A percentile compares a stretch with the other conserved stretches of the same genome.
phyloP scores from a whole-genome alignment of 1,284 basidiomycete species.

The Fomitopsis schrenkii region DNA sequence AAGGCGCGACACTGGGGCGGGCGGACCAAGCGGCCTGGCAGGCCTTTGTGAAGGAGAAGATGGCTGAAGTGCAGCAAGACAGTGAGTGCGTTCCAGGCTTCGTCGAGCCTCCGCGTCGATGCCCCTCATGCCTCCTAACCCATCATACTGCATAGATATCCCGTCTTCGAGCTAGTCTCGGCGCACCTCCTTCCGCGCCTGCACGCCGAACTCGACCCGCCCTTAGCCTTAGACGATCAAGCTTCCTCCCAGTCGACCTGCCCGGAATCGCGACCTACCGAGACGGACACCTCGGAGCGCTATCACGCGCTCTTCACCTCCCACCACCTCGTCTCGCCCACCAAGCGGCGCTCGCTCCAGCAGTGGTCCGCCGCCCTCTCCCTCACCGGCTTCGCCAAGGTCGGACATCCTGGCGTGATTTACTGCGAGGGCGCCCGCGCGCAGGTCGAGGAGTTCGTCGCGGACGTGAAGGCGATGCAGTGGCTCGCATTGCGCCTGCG shows the following conservation, averaged over 20 bases:
- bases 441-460: conserved; percentile 59
- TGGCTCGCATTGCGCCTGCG: conserved; percentile 71
- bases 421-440: conserved; percentile 56
- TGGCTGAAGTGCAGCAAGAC: conserved; percentile 36
- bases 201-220: conserved; percentile 31
- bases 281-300: background rate
- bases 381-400: conserved; percentile 65
- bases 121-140: background rate
- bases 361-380: conserved; percentile 55
- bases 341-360: conserved; percentile 62
- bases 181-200: conserved; percentile 55
- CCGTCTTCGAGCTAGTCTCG: conserved; percentile 55
- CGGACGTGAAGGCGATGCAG: conserved; percentile 70
- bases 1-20: conserved; percentile 42
- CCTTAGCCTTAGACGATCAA: background rate
- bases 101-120: background rate
- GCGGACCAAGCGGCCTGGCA: conserved; percentile 53
- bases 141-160: conserved; percentile 40
- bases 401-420: conserved; percentile 71
- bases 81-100: conserved; percentile 39
- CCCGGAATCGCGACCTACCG: background rate
- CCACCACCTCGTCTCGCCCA: conserved; percentile 68
- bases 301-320: conserved; percentile 69
- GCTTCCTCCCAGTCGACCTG: background rate
- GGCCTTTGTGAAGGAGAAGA: conserved; percentile 35